Evolutionary conservation across 106 monocot species (phyloP).

Genomic region (Cymbidium sinense): DNA sequence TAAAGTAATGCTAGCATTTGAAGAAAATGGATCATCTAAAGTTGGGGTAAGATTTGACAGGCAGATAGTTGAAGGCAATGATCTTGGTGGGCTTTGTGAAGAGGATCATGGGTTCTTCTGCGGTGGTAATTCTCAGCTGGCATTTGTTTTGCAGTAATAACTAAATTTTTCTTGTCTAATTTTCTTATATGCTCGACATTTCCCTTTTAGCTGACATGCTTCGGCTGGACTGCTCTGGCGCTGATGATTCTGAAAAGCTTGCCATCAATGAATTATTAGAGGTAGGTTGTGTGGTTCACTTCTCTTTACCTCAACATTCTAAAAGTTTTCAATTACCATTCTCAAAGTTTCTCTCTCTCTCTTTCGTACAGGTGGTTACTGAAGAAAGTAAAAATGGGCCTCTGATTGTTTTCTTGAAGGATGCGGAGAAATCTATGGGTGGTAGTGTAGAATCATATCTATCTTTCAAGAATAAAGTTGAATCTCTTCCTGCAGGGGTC

Average conservation of each 20-base stretch:
- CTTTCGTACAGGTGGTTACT: slow-evolving; percentile 48
- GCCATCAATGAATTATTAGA: slow-evolving; percentile 57
- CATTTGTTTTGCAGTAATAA: background rate
- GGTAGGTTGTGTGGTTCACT: slow-evolving; percentile 11
- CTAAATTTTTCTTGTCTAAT: background rate
- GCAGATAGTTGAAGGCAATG: slow-evolving; percentile 80
- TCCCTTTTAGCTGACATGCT: slow-evolving; percentile 40
- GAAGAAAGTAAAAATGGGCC: slow-evolving; percentile 87
- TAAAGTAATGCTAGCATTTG: slow-evolving; percentile 82
- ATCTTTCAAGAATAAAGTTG: slow-evolving; percentile 63
- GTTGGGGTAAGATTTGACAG: slow-evolving; percentile 95
- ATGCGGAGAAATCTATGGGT: slow-evolving; percentile 77
- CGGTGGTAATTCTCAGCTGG: slow-evolving; percentile 36
- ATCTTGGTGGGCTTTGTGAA: slow-evolving; percentile 94
- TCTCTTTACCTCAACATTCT: background rate
- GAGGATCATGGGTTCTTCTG: slow-evolving; percentile 98
- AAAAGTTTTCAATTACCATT: background rate
- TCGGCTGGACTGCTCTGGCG: slow-evolving; percentile 39
- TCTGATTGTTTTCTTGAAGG: slow-evolving; percentile 75
- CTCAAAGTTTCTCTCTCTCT: background rate
- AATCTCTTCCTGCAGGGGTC: slow-evolving; percentile 58
- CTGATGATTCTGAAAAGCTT: slow-evolving; percentile 54
- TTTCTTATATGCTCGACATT: background rate
- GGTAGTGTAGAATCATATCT: slow-evolving; percentile 60
- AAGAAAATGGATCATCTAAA: slow-evolving; percentile 85